Evolutionary conservation across 805 yeast species (phyloP), one percentile per base, ranked within the genome.

Genomic region (Yamadazyma scolyti): DNA sequence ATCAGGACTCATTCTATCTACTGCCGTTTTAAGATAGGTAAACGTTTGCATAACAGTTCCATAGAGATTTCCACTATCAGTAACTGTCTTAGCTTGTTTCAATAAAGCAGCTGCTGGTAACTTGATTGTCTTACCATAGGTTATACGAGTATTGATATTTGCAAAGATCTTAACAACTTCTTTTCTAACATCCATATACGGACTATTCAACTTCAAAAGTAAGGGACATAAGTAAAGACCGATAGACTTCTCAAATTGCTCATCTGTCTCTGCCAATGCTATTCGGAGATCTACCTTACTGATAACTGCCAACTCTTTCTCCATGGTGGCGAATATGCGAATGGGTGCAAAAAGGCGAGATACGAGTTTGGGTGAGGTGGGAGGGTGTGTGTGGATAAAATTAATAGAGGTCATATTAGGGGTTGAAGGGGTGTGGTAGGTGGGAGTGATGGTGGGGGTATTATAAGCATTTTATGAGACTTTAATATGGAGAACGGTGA

Each of bases 241-340:
- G 23, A 93, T 52, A 4, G 79, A 58, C 2, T 70, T 49, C 47
- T 82, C 79, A 33, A 88, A 71, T 47, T 82, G 82, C 2, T 57
- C 67, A 27, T 80, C 82, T 0, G 79, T 64, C 28, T 73, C 75
- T 0, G 97, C 85, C 24, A 90, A 60, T 1, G 94, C 90, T 12
- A 90, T 66, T 23, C 86, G 65, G 28, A 89, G 71, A 54, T 89
- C 97, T 1, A 85, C 96, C 50, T 79, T 82, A 46, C 79, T 78
- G 22, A 85, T 69, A 34, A 84, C 58, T 1, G 72, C 66, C 27
- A 79, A 54, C 47, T 85, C 94, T 21, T 70, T 59, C 23, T 57
- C 67, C 16, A n/a, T 32, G 31, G 16, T 12, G 17, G 27, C n/a
- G 5, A 14, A 9, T 10, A 22, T 8, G 12, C 9, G 25, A 12